A percentile compares a stretch with the other conserved stretches of the same genome.
Conservation (phyloP, 2,329 filamentous ascomycete species). For the Sclerotiophoma versabilis region DNA sequence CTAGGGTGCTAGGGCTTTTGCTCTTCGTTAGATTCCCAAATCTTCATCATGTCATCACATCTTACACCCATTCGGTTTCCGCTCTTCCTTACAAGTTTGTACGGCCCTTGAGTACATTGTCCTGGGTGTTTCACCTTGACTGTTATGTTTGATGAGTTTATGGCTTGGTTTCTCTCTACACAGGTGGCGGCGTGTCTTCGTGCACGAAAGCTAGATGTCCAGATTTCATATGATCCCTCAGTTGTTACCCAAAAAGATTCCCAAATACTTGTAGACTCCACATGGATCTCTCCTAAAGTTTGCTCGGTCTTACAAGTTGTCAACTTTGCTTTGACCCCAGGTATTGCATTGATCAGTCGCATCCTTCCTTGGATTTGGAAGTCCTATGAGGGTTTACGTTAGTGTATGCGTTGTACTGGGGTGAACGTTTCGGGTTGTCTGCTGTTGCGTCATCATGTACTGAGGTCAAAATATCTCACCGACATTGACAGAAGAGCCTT, state of each 20-base stretch:
- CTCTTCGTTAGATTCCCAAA: constrained; percentile 49
- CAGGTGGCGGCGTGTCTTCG: constrained; percentile 13
- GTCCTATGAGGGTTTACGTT: too few relatives aligned
- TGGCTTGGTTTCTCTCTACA: constrained; percentile 13
- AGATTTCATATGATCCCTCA: constrained; percentile 27
- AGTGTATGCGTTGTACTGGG: too few relatives aligned
- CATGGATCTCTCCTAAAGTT: constrained; percentile 27
- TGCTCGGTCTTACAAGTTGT: background rate
- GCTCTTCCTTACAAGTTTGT: constrained; percentile 17
- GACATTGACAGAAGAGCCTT: too few relatives aligned
- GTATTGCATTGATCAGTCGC: too few relatives aligned
- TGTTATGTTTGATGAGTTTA: constrained; percentile 33
- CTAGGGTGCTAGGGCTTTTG: constrained; percentile 41
- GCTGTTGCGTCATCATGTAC: too few relatives aligned
- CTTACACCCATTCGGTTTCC: constrained; percentile 17
- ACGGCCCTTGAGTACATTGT: constrained; percentile 22
- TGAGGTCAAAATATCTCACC: too few relatives aligned
- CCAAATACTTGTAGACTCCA: constrained; percentile 26
- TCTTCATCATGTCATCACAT: constrained; percentile 46
- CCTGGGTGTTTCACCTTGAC: constrained; percentile 22
- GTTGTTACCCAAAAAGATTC: constrained; percentile 26
- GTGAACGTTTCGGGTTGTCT: too few relatives aligned
- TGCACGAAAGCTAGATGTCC: constrained; percentile 17
- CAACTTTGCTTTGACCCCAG: background rate
- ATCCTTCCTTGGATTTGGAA: too few relatives aligned